phyloP scores from a whole-genome alignment of 495 filamentous ascomycete genomes.

The Penicillium malachiteum region DNA sequence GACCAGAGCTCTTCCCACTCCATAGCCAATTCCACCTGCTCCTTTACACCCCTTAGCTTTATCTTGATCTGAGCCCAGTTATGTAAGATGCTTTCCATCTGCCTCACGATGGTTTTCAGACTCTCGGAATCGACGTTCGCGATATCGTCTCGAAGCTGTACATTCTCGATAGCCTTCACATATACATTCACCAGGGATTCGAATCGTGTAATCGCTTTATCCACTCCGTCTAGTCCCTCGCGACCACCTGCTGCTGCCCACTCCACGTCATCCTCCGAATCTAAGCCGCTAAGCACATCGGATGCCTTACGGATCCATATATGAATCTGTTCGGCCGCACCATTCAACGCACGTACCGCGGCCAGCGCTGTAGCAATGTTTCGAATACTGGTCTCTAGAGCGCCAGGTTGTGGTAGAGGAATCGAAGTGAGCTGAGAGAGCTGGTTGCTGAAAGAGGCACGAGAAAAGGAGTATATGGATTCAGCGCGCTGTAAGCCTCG shows the following conservation, averaged over 20 bases:
- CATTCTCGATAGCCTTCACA: constrained; percentile 81
- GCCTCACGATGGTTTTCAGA: constrained; percentile 67
- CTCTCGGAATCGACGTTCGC: constrained; percentile 63
- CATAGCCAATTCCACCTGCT: constrained; percentile 93
- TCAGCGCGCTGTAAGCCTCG: constrained; percentile 57
- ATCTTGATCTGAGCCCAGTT: constrained; percentile 80
- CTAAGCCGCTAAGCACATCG: constrained; percentile 78
- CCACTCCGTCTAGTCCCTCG: constrained; percentile 85
- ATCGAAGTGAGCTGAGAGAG: constrained; percentile 84
- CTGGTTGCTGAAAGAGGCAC: constrained; percentile 87
- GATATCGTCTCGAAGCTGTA: constrained; percentile 80
- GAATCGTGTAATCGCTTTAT: constrained; percentile 80
- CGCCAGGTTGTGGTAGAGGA: constrained; percentile 76
- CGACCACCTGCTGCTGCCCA: constrained; percentile 93
- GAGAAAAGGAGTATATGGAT: constrained; percentile 85
- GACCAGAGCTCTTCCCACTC: constrained; percentile 99
- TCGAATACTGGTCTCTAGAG: constrained; percentile 75
- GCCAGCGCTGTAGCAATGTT: constrained; percentile 77
- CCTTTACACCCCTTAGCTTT: constrained; percentile 74
- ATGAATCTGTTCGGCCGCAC: constrained; percentile 84
- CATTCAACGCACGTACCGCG: constrained; percentile 73
- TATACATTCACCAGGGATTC: constrained; percentile 87
- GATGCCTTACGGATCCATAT: constrained; percentile 89
- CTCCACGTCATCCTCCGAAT: constrained; percentile 94
- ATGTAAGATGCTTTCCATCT: constrained; percentile 83